Evolutionary conservation across 78 protist genomes (phyloP).

Genomic region (slime mould (Dictyostelium discoideum)): dicty_2.7 NC_007091.3:4339001-4339500

Average conservation of each 20-base stretch:
- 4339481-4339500: constrained; percentile 18
- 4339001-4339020: no score
- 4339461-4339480: constrained; percentile 37
- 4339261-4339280: background rate
- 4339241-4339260: constrained; percentile 1
- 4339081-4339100: constrained; percentile 78
- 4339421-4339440: constrained; percentile 54
- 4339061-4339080: background rate
- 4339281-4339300: no score
- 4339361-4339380: constrained; percentile 11
- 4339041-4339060: no score
- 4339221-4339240: constrained; percentile 30
- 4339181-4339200: constrained; percentile 73
- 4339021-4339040: no score
- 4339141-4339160: constrained; percentile 27
- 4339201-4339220: constrained; percentile 55
- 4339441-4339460: constrained; percentile 33
- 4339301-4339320: background rate
- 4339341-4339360: constrained; percentile 23
- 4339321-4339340: background rate
- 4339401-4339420: constrained; percentile 68
- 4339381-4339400: constrained; percentile 55
- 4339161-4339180: constrained; percentile 31
- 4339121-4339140: constrained; percentile 37
- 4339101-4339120: constrained; percentile 56